Evolutionary conservation across 805 yeast species (phyloP).

Genomic region (Yamadazyma laniorum): DNA sequence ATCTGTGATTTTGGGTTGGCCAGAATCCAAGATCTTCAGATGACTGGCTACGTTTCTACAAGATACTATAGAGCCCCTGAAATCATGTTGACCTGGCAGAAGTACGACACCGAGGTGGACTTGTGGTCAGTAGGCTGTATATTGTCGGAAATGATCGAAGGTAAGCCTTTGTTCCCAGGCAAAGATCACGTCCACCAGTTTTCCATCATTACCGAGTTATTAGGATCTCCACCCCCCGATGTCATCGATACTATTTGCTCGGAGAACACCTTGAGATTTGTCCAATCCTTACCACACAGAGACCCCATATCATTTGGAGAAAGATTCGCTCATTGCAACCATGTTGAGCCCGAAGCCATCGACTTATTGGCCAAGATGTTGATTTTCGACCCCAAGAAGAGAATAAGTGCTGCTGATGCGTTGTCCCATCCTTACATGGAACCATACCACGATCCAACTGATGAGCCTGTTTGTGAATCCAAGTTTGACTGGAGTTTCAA

Average conservation of each 20-base stretch:
- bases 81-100: conserved; percentile 98
- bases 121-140: conserved; percentile 98
- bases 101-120: conserved; percentile 94
- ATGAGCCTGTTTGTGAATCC: conserved; percentile 91
- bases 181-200: conserved; percentile 98
- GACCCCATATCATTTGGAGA: conserved; percentile 88
- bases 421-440: conserved; percentile 87
- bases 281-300: conserved; percentile 86
- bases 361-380: conserved; percentile 87
- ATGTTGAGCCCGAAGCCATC: conserved; percentile 80
- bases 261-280: conserved; percentile 91
- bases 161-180: conserved; percentile 96
- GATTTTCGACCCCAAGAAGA: conserved; percentile 90
- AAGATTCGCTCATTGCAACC: conserved; percentile 62
- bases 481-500: conserved; percentile 98
- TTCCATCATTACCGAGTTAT: conserved; percentile 89
- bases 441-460: conserved; percentile 96
- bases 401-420: conserved; percentile 91
- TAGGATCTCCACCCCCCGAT: conserved; percentile 95
- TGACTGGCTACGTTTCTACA: conserved; percentile 98
- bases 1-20: conserved; percentile 95
- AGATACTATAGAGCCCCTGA: conserved; percentile 97
- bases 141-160: conserved; percentile 96
- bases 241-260: conserved; percentile 95
- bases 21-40: conserved; percentile 95